Evolutionary conservation across 148 eudicot genomes (phyloP).

Genomic region (Selenicereus undatus): DNA sequence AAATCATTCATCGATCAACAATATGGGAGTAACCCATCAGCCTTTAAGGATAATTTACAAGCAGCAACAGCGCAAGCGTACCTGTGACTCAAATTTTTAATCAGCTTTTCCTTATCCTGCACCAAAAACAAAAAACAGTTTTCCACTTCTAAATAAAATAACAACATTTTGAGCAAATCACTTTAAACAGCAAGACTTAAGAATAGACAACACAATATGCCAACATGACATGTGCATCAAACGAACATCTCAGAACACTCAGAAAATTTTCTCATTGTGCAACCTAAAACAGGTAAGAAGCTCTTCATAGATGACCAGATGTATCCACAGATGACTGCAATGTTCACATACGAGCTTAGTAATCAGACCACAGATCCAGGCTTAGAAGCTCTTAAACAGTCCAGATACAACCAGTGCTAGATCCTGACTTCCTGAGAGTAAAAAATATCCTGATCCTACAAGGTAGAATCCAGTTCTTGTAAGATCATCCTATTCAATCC

Average conservation of each 20-base stretch:
- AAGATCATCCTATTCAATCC: neutral
- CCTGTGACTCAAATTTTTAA: constrained; percentile 86
- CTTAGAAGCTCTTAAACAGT: neutral
- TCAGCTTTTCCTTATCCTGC: constrained; percentile 82
- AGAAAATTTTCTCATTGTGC: neutral
- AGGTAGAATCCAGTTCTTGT: neutral
- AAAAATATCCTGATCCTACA: neutral
- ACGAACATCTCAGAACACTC: neutral
- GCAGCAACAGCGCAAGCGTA: constrained; percentile 19
- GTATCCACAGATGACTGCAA: neutral
- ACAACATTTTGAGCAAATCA: neutral
- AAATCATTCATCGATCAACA: neutral
- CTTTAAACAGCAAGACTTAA: neutral
- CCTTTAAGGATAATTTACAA: neutral
- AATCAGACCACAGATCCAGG: neutral
- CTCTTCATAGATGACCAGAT: neutral
- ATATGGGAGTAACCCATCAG: neutral
- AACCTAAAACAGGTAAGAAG: neutral
- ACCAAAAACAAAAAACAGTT: constrained; percentile 15
- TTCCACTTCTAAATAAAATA: neutral
- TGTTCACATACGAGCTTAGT: neutral
- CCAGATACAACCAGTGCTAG: neutral
- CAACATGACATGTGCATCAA: neutral
- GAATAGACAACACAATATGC: neutral
- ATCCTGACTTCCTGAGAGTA: too few relatives aligned